These are phyloP conservation scores for Colletotrichum orchidophilum DNA, from an alignment of 2,329 filamentous ascomycete species.

Conservation along the genomic window DNA sequence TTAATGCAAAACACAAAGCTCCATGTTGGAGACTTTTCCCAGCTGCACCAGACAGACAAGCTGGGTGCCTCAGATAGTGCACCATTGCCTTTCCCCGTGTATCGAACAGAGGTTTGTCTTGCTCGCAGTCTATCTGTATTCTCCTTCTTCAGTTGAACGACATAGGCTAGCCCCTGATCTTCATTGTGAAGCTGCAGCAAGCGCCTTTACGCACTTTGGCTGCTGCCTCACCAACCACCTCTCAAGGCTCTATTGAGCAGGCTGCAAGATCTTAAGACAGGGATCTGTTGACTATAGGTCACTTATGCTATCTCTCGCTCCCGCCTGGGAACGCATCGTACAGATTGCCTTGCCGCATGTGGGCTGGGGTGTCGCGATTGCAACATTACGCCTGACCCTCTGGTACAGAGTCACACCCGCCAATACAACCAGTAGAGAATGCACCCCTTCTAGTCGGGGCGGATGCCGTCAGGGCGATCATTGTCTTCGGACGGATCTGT, in stretches of 20 bases:
- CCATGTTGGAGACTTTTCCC: neutral
- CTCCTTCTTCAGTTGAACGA: slow-evolving; percentile 1
- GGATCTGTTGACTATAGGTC: neutral
- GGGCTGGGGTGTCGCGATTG: neutral
- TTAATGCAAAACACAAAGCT: neutral
- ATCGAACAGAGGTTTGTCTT: neutral
- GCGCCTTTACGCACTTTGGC: neutral
- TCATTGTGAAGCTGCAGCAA: slow-evolving; percentile 8
- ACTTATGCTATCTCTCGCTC: neutral
- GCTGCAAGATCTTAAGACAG: neutral
- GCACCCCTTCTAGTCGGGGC: neutral
- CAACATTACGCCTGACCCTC: neutral
- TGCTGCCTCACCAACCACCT: slow-evolving; percentile 6
- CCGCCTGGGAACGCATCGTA: neutral
- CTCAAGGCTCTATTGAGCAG: neutral
- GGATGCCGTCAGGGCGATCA: neutral
- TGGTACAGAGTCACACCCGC: neutral
- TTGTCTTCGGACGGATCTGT: neutral
- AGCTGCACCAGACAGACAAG: neutral
- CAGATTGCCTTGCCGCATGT: neutral
- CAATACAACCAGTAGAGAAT: neutral
- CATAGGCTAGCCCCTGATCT: slow-evolving; percentile 19
- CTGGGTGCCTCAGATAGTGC: neutral
- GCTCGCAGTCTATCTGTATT: slow-evolving; percentile 15
- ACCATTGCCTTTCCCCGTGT: neutral